Conservation (phyloP, 2,329 filamentous ascomycete species). For the Aspergillus persii region DNA sequence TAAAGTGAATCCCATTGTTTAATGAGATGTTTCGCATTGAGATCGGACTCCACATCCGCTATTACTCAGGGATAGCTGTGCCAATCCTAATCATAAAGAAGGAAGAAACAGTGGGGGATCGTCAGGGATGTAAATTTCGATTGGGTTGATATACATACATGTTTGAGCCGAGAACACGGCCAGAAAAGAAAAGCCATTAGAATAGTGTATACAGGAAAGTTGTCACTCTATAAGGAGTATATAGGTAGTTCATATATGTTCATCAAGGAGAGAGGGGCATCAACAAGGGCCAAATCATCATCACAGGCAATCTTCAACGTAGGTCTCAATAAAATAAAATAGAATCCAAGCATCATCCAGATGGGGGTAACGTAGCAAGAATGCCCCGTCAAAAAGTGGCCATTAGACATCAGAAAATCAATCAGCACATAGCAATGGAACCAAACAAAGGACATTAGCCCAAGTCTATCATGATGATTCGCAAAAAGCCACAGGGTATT, state of each 20-base stretch:
- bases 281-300: conserved; percentile 7
- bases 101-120: neutral
- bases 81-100: neutral
- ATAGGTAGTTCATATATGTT: conserved; percentile 17
- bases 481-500: conserved; percentile 15
- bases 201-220: conserved; percentile 9
- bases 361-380: conserved; percentile 4
- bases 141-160: conserved; percentile 5
- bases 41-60: neutral
- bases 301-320: conserved; percentile 7
- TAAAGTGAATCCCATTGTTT: neutral
- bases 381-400: neutral
- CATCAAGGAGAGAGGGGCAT: conserved; percentile 17
- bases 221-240: conserved; percentile 17
- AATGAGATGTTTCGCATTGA: neutral
- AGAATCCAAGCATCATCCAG: conserved; percentile 7
- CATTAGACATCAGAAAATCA: conserved; percentile 7
- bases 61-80: neutral
- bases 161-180: conserved; percentile 1
- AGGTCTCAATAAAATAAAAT: neutral
- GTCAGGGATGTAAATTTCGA: neutral
- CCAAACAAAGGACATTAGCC: conserved; percentile 3
- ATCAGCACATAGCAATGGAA: neutral
- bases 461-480: conserved; percentile 12
- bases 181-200: conserved; percentile 1